Percentiles rank a stretch among this genome's conserved stretches.
These are phyloP conservation scores for Hortaea sp. DNA, from an alignment of 2,329 filamentous ascomycete genomes.

Conservation along the genomic window DNA sequence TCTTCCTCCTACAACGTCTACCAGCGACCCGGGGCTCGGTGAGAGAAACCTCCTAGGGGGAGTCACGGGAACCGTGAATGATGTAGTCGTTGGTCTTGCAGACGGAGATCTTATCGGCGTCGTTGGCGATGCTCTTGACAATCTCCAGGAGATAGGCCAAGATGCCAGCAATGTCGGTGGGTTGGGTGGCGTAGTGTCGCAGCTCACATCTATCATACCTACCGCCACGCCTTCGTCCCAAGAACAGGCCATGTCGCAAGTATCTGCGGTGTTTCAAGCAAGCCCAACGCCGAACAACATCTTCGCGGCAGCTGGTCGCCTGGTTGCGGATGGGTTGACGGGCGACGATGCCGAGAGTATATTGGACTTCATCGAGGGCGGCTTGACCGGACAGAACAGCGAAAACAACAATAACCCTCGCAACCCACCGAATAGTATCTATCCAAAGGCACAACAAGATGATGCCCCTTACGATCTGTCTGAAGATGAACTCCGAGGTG, in stretches of 20 bases:
- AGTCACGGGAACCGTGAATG: neutral
- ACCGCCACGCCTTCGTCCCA: conserved; percentile 4
- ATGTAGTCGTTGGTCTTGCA: neutral
- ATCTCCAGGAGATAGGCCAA: conserved; percentile 1
- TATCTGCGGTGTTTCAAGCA: conserved; percentile 6
- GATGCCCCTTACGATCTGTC: conserved; percentile 42
- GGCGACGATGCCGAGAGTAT: conserved; percentile 13
- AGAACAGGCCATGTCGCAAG: conserved; percentile 1
- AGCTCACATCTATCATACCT: conserved; percentile 2
- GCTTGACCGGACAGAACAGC: conserved; percentile 15
- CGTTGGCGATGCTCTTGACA: neutral
- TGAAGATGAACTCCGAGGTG: conserved; percentile 39
- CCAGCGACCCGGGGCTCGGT: neutral
- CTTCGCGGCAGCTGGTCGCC: conserved; percentile 13
- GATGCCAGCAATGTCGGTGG: neutral
- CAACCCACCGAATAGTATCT: conserved; percentile 22
- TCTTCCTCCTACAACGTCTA: conserved; percentile 1
- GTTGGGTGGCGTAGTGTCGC: neutral
- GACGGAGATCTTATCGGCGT: neutral
- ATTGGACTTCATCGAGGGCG: conserved; percentile 13
- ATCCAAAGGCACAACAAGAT: conserved; percentile 24
- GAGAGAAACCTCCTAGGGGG: neutral
- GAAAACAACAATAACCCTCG: conserved; percentile 19
- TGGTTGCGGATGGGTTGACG: conserved; percentile 21
- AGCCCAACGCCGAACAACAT: conserved; percentile 18